Base-by-base conservation (phyloP, 805 yeast genomes). In the Yarrowia divulgata region DNA sequence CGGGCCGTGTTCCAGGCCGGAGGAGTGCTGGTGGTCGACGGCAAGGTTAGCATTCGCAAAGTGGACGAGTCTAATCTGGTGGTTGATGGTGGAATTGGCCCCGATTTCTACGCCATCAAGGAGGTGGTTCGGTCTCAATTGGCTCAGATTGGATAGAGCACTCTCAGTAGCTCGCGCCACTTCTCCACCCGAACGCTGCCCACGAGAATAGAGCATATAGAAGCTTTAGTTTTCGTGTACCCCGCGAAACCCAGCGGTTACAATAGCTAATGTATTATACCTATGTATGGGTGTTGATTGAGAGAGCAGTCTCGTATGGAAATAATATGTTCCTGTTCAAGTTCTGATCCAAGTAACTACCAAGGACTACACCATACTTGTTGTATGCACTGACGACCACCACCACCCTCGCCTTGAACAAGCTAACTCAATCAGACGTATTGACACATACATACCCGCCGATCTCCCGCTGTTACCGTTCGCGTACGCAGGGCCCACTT, bases 1-100 rank as follows among this genome's bases (percentile, higher is more conserved):
- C 82, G 81, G 67, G 97, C 97, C 0, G 97, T 93, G 75, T 92
- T 94, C 77, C 87, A 90, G 77, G 96, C 97, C 68, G 97, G 93
- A 77, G 98, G 98, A 76, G 88, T 93, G 0, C 80, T 95, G 48
- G 97, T 93, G 14, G 90, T 96, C 54, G 93, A 93, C 75, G 90
- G 89, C 69, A 81, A 81, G 67, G 85, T 95, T 18, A 88, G 91
- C 0, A 87, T 95, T 9, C 81, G 91, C 68, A 94, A 94, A 76
- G 82, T 90, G 2, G 88, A 85, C 52, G 92, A 91, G 60, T 97
- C 97, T 54, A 89, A 89, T 74, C 84, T 94, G n/a, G 80, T 89
- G 5, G 88, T 95, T 14, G 97, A 94, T 73, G 98, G 99, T 1
- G 83, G 84, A 8, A 85, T 90, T 2, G 87, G 93, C 6, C 84